Percentiles rank a stretch among this genome's conserved stretches.
Conservation (phyloP, 139 green algal species). For the Diplosphaera chodatii region DNA sequence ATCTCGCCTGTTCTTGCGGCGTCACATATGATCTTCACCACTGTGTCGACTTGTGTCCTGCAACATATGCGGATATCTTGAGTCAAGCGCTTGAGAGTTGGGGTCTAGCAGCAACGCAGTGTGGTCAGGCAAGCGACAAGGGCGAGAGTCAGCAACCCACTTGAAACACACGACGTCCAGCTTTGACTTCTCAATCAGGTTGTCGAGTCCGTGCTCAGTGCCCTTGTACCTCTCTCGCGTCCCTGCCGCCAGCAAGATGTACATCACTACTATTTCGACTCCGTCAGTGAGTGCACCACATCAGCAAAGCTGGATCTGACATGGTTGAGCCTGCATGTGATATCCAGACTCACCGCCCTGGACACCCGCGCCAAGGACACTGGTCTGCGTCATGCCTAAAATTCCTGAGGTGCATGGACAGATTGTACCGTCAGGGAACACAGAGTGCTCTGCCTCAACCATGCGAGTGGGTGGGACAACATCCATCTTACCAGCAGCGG, state of each 20-base stretch:
- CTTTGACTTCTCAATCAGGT: conserved; percentile 74
- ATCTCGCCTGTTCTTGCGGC: conserved; percentile 79
- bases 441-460: too few species aligned
- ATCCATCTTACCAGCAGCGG: conserved; percentile 4
- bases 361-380: conserved; percentile 66
- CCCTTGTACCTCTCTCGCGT: conserved; percentile 70
- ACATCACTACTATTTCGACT: background rate
- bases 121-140: too few species aligned
- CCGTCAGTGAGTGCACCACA: background rate
- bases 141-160: conserved; percentile 10
- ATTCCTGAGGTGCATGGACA: conserved; percentile 40
- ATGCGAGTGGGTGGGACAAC: background rate
- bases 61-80: background rate
- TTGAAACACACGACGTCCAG: conserved; percentile 63
- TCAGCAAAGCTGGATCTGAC: background rate
- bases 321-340: background rate
- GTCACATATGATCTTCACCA: conserved; percentile 48
- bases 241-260: conserved; percentile 26
- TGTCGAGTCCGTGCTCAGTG: conserved; percentile 56
- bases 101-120: background rate
- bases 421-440: too few species aligned
- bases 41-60: conserved; percentile 68
- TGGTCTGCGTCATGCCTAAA: conserved; percentile 65
- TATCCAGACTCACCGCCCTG: conserved; percentile 57
- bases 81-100: background rate